phyloP scores from a whole-genome alignment of 2,329 filamentous ascomycete species.

The Emericellopsis atlantica region DNA sequence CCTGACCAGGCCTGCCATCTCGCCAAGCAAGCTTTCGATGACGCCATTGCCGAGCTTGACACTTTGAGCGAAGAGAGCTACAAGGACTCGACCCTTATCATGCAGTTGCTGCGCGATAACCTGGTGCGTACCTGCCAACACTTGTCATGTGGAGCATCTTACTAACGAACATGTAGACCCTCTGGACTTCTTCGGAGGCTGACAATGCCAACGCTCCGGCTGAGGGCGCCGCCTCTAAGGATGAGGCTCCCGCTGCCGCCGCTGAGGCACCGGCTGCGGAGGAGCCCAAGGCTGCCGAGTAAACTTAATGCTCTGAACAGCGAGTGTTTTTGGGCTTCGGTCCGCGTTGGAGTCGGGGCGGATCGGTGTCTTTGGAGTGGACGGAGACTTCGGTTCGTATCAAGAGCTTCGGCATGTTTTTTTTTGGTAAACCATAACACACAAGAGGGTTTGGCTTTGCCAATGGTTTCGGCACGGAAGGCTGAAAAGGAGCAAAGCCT shows the following conservation, averaged over 20 bases:
- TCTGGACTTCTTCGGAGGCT: conserved; percentile 98
- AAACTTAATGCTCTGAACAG: conserved; percentile 20
- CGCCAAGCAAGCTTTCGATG: conserved; percentile 98
- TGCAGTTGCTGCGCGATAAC: conserved; percentile 97
- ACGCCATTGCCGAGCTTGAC: conserved; percentile 96
- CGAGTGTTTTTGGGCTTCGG: conserved; percentile 2
- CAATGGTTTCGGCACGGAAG: conserved; percentile 21
- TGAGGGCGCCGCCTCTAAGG: conserved; percentile 33
- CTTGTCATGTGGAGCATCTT: neutral
- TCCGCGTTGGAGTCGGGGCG: conserved; percentile 24
- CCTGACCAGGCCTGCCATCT: conserved; percentile 97
- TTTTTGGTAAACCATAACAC: conserved; percentile 27
- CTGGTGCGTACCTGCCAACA: conserved; percentile 45
- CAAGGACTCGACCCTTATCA: conserved; percentile 97
- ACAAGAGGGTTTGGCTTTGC: conserved; percentile 21
- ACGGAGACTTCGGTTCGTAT: conserved; percentile 43
- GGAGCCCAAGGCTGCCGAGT: conserved; percentile 59
- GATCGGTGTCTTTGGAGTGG: conserved; percentile 54
- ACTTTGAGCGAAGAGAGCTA: conserved; percentile 97
- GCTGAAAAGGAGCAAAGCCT: conserved; percentile 29
- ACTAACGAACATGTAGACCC: conserved; percentile 51
- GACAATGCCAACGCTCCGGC: conserved; percentile 53
- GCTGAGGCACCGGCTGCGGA: conserved; percentile 42
- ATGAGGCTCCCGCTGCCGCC: conserved; percentile 36
- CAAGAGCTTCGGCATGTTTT: conserved; percentile 31